A percentile compares a stretch with the other conserved stretches of the same genome.
Conservation (phyloP, 345 rosid genomes). For the Camelina neglecta region DNA sequence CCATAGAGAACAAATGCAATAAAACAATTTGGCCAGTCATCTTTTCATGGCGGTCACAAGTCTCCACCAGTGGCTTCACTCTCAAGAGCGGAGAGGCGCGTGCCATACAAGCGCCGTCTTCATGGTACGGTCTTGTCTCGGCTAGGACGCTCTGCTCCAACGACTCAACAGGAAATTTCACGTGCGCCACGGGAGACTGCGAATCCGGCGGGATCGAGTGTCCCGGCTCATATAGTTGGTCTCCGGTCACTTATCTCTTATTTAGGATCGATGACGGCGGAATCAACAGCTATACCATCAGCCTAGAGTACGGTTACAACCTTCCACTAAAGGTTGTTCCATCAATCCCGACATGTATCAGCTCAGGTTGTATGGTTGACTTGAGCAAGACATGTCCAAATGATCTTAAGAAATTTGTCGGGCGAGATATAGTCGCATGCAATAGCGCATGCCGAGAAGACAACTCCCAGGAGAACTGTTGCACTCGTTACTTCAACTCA, state of each 20-base stretch:
- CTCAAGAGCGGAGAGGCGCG: conserved; percentile 26
- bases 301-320: conserved; percentile 30
- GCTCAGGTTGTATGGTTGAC: conserved; percentile 34
- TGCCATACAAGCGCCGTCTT: conserved; percentile 13
- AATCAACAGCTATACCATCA: conserved; percentile 5
- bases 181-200: conserved; percentile 28
- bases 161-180: not conserved
- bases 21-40: conserved; percentile 35
- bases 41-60: conserved; percentile 6
- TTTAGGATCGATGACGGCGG: conserved; percentile 18
- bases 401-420: conserved; percentile 10
- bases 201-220: conserved; percentile 23
- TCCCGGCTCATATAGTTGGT: not conserved
- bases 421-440: not conserved
- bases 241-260: not conserved
- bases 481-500: conserved; percentile 5
- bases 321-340: conserved; percentile 29
- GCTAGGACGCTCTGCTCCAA: conserved; percentile 28
- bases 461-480: not conserved
- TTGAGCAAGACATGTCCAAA: conserved; percentile 26
- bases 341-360: not conserved
- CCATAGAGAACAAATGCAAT: conserved; percentile 34
- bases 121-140: conserved; percentile 35
- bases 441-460: not conserved
- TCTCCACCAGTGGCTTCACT: conserved; percentile 27